Evolutionary conservation across 1,139 yeast genomes (phyloP).

Genomic region (Pneumocystis jirovecii): DNA sequence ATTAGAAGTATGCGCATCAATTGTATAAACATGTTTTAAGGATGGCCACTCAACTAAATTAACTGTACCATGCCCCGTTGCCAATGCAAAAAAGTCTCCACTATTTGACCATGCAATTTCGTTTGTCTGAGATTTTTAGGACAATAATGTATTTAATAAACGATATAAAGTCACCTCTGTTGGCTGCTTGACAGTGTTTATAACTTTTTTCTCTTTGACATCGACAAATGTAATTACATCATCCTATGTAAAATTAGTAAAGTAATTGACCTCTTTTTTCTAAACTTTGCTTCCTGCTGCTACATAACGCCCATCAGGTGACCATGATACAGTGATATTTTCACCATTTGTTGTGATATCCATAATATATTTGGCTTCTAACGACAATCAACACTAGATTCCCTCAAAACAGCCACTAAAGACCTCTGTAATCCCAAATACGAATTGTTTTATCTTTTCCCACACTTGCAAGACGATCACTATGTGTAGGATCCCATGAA

Average conservation of each 20-base stretch:
- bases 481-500: conserved; percentile 16
- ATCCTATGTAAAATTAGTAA: conserved; percentile 9
- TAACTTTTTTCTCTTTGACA: conserved; percentile 3
- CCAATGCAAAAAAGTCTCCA: conserved; percentile 8
- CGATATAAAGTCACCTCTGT: background rate
- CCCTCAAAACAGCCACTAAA: background rate
- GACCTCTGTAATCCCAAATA: conserved; percentile 15
- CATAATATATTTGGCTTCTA: conserved; percentile 4
- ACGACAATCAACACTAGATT: background rate
- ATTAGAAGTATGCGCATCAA: conserved; percentile 11
- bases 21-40: conserved; percentile 7
- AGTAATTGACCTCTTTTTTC: conserved; percentile 3
- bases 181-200: conserved; percentile 7
- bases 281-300: conserved; percentile 94
- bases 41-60: conserved; percentile 7
- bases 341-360: conserved; percentile 4
- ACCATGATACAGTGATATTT: conserved; percentile 63
- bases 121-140: conserved; percentile 5
- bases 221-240: conserved; percentile 10
- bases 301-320: conserved; percentile 78
- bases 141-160: background rate
- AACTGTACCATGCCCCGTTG: conserved; percentile 12
- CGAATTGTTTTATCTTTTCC: conserved; percentile 14
- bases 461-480: conserved; percentile 14
- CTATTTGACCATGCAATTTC: conserved; percentile 12